Base-by-base conservation (phyloP, 371 early-diverging fungal genomes). In the Lichtheimia hyalospora region DNA sequence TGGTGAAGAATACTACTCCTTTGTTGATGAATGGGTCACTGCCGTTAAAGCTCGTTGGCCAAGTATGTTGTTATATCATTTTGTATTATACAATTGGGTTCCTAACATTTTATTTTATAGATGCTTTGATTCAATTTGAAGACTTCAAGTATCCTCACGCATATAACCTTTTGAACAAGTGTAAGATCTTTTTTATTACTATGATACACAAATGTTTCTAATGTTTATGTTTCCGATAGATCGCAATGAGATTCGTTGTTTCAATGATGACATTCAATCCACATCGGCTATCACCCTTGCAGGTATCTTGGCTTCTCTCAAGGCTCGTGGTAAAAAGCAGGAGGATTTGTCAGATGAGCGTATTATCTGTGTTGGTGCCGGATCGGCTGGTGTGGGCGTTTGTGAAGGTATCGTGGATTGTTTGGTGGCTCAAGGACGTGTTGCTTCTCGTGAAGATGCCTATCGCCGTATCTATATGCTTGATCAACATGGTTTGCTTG, bases 221-320 rank as follows among this genome's bases (percentile, higher is more conserved):
- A 41, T 23, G 15, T 12, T 2, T 34, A n/a, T n/a, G 6, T 34
- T 8, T 10, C 34, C 34, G 34, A 34, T 28, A 78, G 79, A 88
- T 66, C 83, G 77, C 42, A 64, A 88, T 44, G 64, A 75, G 51
- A 58, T 84, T 49, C 82, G 82, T 52, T 84, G 84, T 49, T 88
- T 88, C 68, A 88, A 88, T 61, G 88, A 88, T 62, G 88, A 88
- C 58, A 88, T 88, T 34, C 88, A 88, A 61, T 80, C 81, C 4
- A 86, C 86, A 1, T 84, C 84, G 14, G 80, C 85, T 41, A 83
- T 87, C 44, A 80, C 84, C 20, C 63, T 87, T 53, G 87, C 87
- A 18, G 83, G 85, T 72, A 79, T 87, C 43, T 69, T 87, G 16
- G 82, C 83, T 21, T 74, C 86, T 2, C 60, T 88, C 15, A 86